Evolutionary conservation across 148 eudicot species (phyloP).

Genomic region (Dianthus caryophyllus): DNA sequence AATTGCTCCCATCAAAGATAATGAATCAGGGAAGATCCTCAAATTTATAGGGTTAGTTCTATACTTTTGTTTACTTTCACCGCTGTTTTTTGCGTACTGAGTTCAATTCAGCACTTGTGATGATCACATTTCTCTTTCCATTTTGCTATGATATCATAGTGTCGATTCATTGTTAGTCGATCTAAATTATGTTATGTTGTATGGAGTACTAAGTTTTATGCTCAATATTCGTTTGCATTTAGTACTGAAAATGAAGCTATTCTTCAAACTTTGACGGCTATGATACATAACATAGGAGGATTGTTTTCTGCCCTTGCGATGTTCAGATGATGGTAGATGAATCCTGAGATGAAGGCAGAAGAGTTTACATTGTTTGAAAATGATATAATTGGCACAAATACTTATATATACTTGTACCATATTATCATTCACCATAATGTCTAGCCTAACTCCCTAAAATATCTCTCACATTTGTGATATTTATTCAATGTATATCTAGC

Average conservation of each 20-base stretch:
- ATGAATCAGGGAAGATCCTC: slow-evolving; percentile 73
- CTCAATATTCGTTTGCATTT: not conserved
- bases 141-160: not conserved
- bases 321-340: not conserved
- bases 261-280: not conserved
- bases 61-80: not conserved
- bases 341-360: not conserved
- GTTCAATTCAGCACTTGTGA: not conserved
- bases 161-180: not conserved
- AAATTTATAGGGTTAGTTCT: slow-evolving; percentile 74
- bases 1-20: slow-evolving; percentile 89
- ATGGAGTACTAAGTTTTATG: not conserved
- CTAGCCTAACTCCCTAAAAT: not conserved
- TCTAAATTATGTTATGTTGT: not conserved
- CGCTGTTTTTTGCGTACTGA: not conserved
- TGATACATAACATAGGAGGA: not conserved
- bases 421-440: not conserved
- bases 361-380: not conserved
- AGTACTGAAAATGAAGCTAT: slow-evolving; percentile 1
- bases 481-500: not conserved
- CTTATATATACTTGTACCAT: not conserved
- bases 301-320: not conserved
- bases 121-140: not conserved
- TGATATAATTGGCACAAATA: not conserved
- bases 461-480: slow-evolving; percentile 6